Base-by-base conservation (phyloP, 2,329 filamentous ascomycete genomes). In the Parastagonospora avenae region DNA sequence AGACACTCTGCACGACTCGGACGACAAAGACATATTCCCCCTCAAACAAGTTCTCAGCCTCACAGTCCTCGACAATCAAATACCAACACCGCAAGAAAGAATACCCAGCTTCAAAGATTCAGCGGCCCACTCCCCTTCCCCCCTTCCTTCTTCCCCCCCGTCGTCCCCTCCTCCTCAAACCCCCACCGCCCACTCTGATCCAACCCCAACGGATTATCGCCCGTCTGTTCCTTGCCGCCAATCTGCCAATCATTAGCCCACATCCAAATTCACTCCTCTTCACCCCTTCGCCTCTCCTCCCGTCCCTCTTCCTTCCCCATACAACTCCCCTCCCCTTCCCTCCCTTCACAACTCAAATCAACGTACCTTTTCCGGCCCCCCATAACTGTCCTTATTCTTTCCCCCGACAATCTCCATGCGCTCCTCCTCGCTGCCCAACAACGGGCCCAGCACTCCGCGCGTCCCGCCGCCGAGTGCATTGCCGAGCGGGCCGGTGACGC, bases 301-400 rank as follows among this genome's bases (percentile, higher is more conserved):
- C n/a, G n/a, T n/a, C n/a, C n/a, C n/a, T n/a, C n/a, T n/a, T n/a
- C n/a, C n/a, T n/a, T n/a, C n/a, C n/a, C n/a, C n/a, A n/a, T n/a
- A n/a, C n/a, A n/a, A n/a, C n/a, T n/a, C n/a, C n/a, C n/a, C n/a
- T n/a, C n/a, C n/a, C n/a, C n/a, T n/a, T n/a, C n/a, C n/a, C n/a
- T n/a, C n/a, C n/a, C n/a, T n/a, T n/a, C n/a, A n/a, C n/a, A n/a
- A n/a, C n/a, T n/a, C n/a, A n/a, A n/a, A n/a, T n/a, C n/a, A n/a
- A n/a, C n/a, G n/a, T n/a, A n/a, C n/a, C n/a, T 61, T 71, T 51
- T 75, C 72, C 14, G 67, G 67, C 48, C 63, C 68, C 27, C 58
- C 60, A 50, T 74, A 75, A 37, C 62, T 68, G 55, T 76, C 73
- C 47, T 70, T 72, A 57, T 76, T 76, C 35, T 74, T 61, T 1